These are phyloP conservation scores for Persicaria tinctoria DNA, from an alignment of 148 eudicot genomes.

Conservation along the genomic window DNA sequence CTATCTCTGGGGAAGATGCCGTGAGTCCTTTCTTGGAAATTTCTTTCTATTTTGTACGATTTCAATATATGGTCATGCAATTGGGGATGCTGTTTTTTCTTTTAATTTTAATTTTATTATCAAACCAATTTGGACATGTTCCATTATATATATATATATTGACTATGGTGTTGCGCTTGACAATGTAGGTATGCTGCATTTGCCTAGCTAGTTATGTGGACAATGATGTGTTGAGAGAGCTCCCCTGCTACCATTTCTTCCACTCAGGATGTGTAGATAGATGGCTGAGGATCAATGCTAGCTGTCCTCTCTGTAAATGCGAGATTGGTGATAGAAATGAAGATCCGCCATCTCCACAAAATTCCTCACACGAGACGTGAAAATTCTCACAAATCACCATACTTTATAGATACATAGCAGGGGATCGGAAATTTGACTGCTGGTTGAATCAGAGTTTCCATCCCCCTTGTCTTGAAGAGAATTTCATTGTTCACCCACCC, in stretches of 20 bases:
- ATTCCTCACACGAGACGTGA: slow-evolving; percentile 34
- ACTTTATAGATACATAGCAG: background rate
- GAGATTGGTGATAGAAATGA: slow-evolving; percentile 37
- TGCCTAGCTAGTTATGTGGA: slow-evolving; percentile 56
- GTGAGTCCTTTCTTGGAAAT: slow-evolving; percentile 29
- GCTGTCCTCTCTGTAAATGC: slow-evolving; percentile 71
- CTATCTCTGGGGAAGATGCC: slow-evolving; percentile 73
- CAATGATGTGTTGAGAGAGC: slow-evolving; percentile 63
- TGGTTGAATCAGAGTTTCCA: background rate
- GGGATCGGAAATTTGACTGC: background rate
- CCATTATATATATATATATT: background rate
- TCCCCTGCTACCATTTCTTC: slow-evolving; percentile 74
- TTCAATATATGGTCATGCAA: background rate
- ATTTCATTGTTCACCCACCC: background rate
- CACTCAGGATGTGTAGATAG: slow-evolving; percentile 68
- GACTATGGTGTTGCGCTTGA: background rate
- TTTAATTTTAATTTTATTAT: background rate
- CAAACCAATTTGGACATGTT: background rate
- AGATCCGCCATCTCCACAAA: slow-evolving; percentile 22
- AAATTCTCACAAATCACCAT: background rate
- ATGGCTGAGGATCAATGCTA: slow-evolving; percentile 74
- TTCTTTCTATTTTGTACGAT: background rate
- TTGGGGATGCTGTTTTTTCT: background rate
- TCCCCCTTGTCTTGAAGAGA: background rate
- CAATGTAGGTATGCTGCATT: slow-evolving; percentile 60